Base-by-base conservation (phyloP, 2,329 filamentous ascomycete species). In the Fusarium bactridioides region DNA sequence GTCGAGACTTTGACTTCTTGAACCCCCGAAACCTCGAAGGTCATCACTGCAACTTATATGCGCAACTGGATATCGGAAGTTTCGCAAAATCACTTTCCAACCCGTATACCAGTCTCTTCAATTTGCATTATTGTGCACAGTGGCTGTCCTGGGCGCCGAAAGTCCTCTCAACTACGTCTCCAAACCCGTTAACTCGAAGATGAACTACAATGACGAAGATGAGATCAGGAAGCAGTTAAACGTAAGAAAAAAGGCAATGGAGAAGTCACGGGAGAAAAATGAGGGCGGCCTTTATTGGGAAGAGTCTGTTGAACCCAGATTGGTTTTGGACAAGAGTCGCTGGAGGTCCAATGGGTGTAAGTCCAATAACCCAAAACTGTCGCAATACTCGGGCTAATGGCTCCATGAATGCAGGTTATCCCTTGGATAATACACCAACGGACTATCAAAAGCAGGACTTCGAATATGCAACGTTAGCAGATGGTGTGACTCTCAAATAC, bases 271-370 rank as follows among this genome's bases (percentile, higher is more conserved):
- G 23, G 5, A 25, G 23, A 25, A 25, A 25, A 25, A 25, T 4
- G 23, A 25, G 23, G 23, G 23, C 23, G 23, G 23, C 23, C 5
- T 5, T 25, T 25, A 27, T 27, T 27, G 25, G 25, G 25, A 27
- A n/a, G n/a, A n/a, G n/a, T n/a, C n/a, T n/a, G n/a, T n/a, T n/a
- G n/a, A n/a, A n/a, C n/a, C n/a, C n/a, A n/a, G n/a, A n/a, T n/a
- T n/a, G n/a, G n/a, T n/a, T n/a, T n/a, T 41, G 40, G 5, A 43
- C 5, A 43, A 43, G 15, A 43, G n/a, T 23, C 0, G 0, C 6
- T 23, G 13, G 40, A 23, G 11, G 0, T 16, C 5, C 0, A 50
- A 50, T 10, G 29, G 15, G 15, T 50, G 47, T 50, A 23, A 50
- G 47, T 35, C 0, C 19, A 23, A 12, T 19, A 10, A 35, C 6